phyloP scores from a whole-genome alignment of 805 yeast genomes.

The Yarrowia sp. region DNA sequence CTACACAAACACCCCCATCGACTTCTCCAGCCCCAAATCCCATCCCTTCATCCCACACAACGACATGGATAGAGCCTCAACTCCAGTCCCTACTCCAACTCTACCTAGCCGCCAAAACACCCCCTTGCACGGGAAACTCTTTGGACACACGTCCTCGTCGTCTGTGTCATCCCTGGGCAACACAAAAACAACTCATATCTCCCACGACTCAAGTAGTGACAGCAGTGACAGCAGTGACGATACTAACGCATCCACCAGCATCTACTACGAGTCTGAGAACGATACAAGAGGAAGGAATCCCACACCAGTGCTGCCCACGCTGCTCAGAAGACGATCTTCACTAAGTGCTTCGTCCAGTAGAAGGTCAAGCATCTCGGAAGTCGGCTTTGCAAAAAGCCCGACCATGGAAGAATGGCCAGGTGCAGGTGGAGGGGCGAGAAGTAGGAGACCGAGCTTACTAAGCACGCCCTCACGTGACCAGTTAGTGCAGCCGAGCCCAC shows the following conservation, averaged over 20 bases:
- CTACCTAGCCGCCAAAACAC: slow-evolving; percentile 25
- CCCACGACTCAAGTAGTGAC: slow-evolving; percentile 21
- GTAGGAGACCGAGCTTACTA: slow-evolving; percentile 3
- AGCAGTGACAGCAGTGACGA: slow-evolving; percentile 18
- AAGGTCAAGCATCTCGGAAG: slow-evolving; percentile 20
- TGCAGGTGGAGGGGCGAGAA: neutral
- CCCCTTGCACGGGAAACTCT: slow-evolving; percentile 26
- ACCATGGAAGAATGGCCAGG: slow-evolving; percentile 28
- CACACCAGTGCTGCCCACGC: slow-evolving; percentile 1
- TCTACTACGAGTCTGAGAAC: slow-evolving; percentile 17
- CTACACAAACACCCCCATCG: neutral
- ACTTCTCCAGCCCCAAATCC: neutral
- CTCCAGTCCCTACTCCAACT: slow-evolving; percentile 14
- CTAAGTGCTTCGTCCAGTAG: slow-evolving; percentile 5
- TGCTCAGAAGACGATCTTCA: slow-evolving; percentile 7
- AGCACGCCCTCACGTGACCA: slow-evolving; percentile 17
- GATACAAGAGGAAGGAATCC: slow-evolving; percentile 29
- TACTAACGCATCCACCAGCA: slow-evolving; percentile 30
- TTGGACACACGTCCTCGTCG: slow-evolving; percentile 25
- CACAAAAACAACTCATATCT: neutral
- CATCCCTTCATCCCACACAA: neutral
- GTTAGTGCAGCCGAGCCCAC: neutral
- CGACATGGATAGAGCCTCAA: slow-evolving; percentile 28
- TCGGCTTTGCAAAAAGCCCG: slow-evolving; percentile 6
- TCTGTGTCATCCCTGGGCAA: slow-evolving; percentile 31